Evolutionary conservation across 2,329 filamentous ascomycete species (phyloP).

Genomic region (Ceratocystis harringtonii): DNA sequence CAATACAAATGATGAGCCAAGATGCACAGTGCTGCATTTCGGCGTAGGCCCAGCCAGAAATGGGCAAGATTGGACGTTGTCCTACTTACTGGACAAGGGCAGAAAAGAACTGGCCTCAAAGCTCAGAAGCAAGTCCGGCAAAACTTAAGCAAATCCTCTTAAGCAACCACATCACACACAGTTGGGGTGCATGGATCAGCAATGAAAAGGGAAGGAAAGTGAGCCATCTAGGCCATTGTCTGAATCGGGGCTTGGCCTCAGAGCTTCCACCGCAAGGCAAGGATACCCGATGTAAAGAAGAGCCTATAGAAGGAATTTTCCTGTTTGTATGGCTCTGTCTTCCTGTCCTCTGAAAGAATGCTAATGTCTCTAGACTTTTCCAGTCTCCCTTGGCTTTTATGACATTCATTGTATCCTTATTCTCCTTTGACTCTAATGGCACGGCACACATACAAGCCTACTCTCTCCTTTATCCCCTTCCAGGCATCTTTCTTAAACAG

Average conservation of each 20-base stretch:
- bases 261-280: background rate
- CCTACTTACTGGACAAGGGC: background rate
- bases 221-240: too few species aligned
- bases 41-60: background rate
- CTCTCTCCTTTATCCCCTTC: background rate
- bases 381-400: background rate
- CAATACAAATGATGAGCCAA: background rate
- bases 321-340: background rate
- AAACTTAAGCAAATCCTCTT: too few species aligned
- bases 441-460: background rate
- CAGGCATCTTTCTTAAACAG: background rate
- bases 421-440: background rate
- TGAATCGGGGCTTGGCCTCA: too few species aligned
- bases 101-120: too few species aligned
- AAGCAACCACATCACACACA: too few species aligned
- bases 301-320: background rate
- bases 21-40: background rate
- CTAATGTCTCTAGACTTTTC: background rate
- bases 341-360: background rate
- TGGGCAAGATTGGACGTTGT: background rate
- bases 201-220: too few species aligned
- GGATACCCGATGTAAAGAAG: background rate
- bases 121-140: too few species aligned
- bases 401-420: background rate
- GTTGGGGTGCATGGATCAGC: too few species aligned